A percentile compares a stretch with the other conserved stretches of the same genome.
phyloP scores from a whole-genome alignment of 2,329 filamentous ascomycete species.

The Orbilia ellipsospora region DNA sequence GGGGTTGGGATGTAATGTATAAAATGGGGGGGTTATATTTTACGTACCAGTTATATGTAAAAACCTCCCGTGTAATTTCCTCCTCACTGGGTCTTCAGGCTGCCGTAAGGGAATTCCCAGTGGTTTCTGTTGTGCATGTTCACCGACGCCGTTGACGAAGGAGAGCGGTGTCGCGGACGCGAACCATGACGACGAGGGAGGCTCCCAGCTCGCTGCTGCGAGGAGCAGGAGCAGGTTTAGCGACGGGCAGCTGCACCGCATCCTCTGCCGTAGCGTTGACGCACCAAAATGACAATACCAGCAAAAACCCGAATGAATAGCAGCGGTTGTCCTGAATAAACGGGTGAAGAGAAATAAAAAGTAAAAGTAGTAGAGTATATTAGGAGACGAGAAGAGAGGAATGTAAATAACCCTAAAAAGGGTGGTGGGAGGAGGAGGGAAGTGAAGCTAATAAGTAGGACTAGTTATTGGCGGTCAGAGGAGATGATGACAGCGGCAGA shows the following conservation, averaged over 20 bases:
- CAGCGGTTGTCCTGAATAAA: neutral
- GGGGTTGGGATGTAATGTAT: too few relatives aligned
- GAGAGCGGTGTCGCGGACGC: conserved; percentile 37
- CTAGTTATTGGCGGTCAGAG: neutral
- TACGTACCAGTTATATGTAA: conserved; percentile 84
- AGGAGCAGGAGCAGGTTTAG: conserved; percentile 19
- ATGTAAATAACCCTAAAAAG: too few relatives aligned
- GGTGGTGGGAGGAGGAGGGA: neutral
- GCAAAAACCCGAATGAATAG: conserved; percentile 1
- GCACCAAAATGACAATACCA: neutral
- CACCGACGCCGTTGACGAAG: neutral
- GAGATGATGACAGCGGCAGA: neutral
- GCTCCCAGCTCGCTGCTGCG: conserved; percentile 9
- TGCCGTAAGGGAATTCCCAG: conserved; percentile 9
- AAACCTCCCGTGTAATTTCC: conserved; percentile 77
- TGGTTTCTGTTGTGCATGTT: conserved; percentile 10
- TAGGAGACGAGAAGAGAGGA: too few relatives aligned
- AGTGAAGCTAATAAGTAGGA: neutral
- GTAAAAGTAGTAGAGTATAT: neutral
- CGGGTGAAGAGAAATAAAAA: neutral
- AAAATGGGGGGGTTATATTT: too few relatives aligned
- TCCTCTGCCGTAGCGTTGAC: conserved; percentile 51
- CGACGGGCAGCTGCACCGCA: conserved; percentile 46
- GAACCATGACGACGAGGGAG: conserved; percentile 19
- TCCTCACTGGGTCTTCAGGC: conserved; percentile 33